Conservation (phyloP, 768 basidiomycete species). For the Trametes villosa region DNA sequence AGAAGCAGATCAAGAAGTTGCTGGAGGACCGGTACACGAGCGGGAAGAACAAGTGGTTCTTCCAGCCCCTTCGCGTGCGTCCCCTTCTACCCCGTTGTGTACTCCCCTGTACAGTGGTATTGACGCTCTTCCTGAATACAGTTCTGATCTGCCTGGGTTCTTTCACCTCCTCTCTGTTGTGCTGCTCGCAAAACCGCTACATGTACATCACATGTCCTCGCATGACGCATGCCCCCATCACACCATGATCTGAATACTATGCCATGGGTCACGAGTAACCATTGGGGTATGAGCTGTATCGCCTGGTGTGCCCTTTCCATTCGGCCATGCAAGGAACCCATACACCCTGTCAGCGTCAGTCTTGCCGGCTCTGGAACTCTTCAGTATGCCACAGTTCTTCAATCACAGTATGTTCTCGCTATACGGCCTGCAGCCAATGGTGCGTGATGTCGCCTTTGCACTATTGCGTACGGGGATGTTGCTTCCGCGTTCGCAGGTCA, state of each 20-base stretch:
- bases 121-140: background rate
- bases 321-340: no score
- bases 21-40: slow-evolving; percentile 92
- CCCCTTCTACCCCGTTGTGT: background rate
- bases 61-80: slow-evolving; percentile 78
- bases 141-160: slow-evolving; percentile 19
- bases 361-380: no score
- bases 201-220: slow-evolving; percentile 29
- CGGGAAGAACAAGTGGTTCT: slow-evolving; percentile 99
- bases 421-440: no score
- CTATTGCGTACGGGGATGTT: no score
- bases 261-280: slow-evolving; percentile 19
- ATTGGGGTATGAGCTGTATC: background rate
- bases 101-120: background rate
- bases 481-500: no score
- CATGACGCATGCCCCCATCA: slow-evolving; percentile 32
- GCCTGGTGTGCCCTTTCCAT: background rate
- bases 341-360: no score
- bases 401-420: no score
- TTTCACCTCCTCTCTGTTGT: slow-evolving; percentile 10
- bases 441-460: no score
- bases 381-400: no score
- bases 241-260: slow-evolving; percentile 17
- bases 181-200: slow-evolving; percentile 23
- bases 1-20: slow-evolving; percentile 95